Evolutionary conservation across 2,329 filamentous ascomycete genomes (phyloP).

Genomic region (Ascochyta fabae): DNA sequence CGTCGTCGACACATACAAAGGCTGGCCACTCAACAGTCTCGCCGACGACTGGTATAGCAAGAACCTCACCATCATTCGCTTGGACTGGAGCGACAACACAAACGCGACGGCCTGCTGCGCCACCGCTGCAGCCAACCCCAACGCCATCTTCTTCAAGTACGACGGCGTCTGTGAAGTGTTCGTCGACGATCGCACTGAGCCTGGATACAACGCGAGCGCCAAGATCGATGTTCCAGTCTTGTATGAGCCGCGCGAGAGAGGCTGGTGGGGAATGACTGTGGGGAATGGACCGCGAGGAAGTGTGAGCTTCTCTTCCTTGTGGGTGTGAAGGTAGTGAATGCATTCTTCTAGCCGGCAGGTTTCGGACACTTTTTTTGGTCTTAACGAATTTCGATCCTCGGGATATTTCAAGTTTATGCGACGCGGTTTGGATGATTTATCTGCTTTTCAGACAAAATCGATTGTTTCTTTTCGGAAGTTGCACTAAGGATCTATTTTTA

Average conservation of each 20-base stretch:
- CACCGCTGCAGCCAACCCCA: neutral
- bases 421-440: too few relatives aligned
- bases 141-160: conserved; percentile 16
- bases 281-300: conserved; percentile 11
- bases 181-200: neutral
- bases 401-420: too few relatives aligned
- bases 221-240: conserved; percentile 11
- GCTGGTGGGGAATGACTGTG: conserved; percentile 7
- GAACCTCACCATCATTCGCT: conserved; percentile 12
- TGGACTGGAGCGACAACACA: conserved; percentile 6
- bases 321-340: neutral
- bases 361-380: neutral
- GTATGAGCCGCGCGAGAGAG: conserved; percentile 11
- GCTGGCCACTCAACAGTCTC: conserved; percentile 5
- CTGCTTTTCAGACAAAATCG: too few relatives aligned
- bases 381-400: too few relatives aligned
- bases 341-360: neutral
- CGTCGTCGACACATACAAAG: conserved; percentile 6
- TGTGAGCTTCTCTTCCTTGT: conserved; percentile 12
- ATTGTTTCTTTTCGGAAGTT: too few relatives aligned
- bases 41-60: conserved; percentile 13
- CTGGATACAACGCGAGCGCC: neutral
- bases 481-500: too few relatives aligned
- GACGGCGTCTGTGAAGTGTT: conserved; percentile 11
- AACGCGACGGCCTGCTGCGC: conserved; percentile 12